phyloP scores from a whole-genome alignment of 306 rosid genomes.

The Begonia peltatifolia region DNA sequence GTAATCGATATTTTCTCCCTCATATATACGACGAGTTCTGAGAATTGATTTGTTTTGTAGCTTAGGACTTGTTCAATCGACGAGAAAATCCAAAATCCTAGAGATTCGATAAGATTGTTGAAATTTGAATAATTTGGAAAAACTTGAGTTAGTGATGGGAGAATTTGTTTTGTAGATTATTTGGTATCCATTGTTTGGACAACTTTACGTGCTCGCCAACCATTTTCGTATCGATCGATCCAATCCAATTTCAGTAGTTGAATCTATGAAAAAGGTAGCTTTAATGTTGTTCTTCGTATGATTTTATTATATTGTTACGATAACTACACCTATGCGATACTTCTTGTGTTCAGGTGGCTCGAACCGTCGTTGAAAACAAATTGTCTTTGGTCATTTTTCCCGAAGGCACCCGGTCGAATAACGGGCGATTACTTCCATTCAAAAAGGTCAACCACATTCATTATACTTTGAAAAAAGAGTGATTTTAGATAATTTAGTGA shows the following conservation, averaged over 20 bases:
- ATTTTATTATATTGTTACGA: not conserved
- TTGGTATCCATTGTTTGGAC: conserved; percentile 61
- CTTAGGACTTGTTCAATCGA: no score
- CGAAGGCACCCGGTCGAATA: conserved; percentile 43
- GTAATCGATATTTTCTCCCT: no score
- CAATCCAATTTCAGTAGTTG: conserved; percentile 34
- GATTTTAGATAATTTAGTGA: no score
- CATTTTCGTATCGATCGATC: conserved; percentile 64
- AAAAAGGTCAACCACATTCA: conserved; percentile 25
- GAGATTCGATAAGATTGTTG: no score
- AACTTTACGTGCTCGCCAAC: conserved; percentile 48
- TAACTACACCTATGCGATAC: conserved; percentile 5
- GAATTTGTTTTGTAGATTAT: conserved; percentile 28
- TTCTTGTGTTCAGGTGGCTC: conserved; percentile 25
- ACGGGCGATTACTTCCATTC: conserved; percentile 45
- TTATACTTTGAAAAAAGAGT: no score
- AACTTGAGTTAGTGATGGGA: conserved; percentile 1
- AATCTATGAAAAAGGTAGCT: conserved; percentile 42
- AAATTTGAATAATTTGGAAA: not conserved
- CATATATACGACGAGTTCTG: no score
- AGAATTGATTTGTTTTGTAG: no score
- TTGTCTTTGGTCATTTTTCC: conserved; percentile 43
- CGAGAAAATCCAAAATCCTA: no score
- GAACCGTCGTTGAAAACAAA: conserved; percentile 27
- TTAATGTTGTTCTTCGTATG: not conserved